Conservation (phyloP, 1,284 basidiomycete species). For the Stereum hirsutum region DNA sequence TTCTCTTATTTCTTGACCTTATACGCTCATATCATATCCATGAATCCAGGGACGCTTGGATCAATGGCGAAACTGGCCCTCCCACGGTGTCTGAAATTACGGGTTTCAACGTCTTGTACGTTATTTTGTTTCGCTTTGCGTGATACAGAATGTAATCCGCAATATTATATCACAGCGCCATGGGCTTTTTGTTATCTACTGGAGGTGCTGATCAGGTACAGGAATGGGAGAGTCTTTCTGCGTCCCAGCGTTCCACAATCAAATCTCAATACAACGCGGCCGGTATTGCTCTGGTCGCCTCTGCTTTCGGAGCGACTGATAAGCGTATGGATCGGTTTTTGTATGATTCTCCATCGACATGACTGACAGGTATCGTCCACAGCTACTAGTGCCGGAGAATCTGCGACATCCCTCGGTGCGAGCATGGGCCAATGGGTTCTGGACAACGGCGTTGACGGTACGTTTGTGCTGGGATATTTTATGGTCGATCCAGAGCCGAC, state of each 20-base stretch:
- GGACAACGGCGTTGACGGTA: slow-evolving; percentile 41
- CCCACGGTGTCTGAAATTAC: slow-evolving; percentile 27
- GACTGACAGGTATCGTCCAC: too few species aligned
- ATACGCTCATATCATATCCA: too few species aligned
- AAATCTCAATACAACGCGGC: slow-evolving; percentile 33
- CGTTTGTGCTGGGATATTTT: too few species aligned
- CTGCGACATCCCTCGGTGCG: slow-evolving; percentile 31
- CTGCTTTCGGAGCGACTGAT: slow-evolving; percentile 42
- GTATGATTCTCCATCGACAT: too few species aligned
- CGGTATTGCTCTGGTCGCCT: slow-evolving; percentile 38
- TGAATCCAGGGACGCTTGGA: slow-evolving; percentile 29
- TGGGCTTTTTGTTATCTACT: slow-evolving; percentile 32
- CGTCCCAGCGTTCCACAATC: slow-evolving; percentile 23
- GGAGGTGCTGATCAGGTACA: slow-evolving; percentile 35
- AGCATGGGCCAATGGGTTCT: slow-evolving; percentile 41
- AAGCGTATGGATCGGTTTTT: too few species aligned
- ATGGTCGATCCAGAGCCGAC: too few species aligned
- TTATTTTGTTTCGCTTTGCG: not conserved
- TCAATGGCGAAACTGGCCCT: slow-evolving; percentile 26
- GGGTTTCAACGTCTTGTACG: slow-evolving; percentile 42
- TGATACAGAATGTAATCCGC: too few species aligned
- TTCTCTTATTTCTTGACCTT: too few species aligned
- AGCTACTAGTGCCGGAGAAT: slow-evolving; percentile 32
- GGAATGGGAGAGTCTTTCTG: slow-evolving; percentile 28
- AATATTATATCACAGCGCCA: too few species aligned